Base-by-base conservation (phyloP, 805 yeast species). In the Hanseniaspora meyeri region DNA sequence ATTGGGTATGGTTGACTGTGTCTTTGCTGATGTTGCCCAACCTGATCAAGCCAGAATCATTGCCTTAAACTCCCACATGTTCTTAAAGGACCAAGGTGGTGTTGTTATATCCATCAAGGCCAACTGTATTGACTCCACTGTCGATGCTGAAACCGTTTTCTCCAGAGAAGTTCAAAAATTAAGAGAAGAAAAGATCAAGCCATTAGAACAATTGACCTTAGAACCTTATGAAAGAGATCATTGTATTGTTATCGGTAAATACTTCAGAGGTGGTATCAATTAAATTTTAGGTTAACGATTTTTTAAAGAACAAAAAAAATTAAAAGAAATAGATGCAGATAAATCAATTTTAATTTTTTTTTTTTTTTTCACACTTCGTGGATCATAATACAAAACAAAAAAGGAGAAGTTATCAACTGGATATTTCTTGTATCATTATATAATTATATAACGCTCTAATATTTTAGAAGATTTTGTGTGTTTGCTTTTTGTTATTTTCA, bases 221-320 rank as follows among this genome's bases (percentile, higher is more conserved):
- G 98, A 91, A 80, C 98, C 98, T 73, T 93, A 93, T 77, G 98
- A 93, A 81, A 88, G 98, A 80, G 98, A 93, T 72, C 98, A 93
- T 78, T 91, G 97, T 85, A 87, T 93, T 70, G 98, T 93, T 66
- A 88, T 93, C 69, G 98, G 97, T 71, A 82, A 85, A 74, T 93
- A 93, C 80, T 78, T 85, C 80, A 87, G 98, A 83, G 81, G 91
- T 69, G 95, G 93, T 60, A 69, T 73, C 65, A 72, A 70, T 68
- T 45, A 50, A 43, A 32, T 34, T 27, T 31, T 42, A 40, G 39
- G 49, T 31, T 19, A 31, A 34, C 31, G 24, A 50, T 42, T 34
- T 11, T 27, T 39, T 19, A 24, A 36, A 20, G 36, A 34, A 36
- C 14, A 34, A 34, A 11, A 36, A 37, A 38, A 36, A 45, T 43